Evolutionary conservation across 805 yeast genomes (phyloP), one percentile per base, ranked within the genome.

Genomic region (Kodamaea restingae): DNA sequence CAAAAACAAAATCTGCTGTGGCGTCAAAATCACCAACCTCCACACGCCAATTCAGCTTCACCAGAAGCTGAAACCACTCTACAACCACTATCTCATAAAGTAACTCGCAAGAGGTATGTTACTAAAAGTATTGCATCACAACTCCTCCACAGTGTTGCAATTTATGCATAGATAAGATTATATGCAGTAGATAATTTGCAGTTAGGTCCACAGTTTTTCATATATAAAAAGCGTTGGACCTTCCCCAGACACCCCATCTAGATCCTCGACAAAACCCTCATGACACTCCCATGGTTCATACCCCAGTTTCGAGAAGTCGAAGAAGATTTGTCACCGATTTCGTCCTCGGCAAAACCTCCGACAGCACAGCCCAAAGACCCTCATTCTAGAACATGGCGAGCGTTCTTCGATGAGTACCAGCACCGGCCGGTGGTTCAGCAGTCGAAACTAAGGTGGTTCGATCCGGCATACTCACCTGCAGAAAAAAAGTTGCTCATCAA

Each of bases 331-430:
- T n/a, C n/a, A n/a, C n/a, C n/a, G n/a, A n/a, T n/a, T n/a, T n/a
- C n/a, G n/a, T n/a, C n/a, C n/a, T 25, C 14, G 28, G 14, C 6
- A 12, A 25, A 6, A 25, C 14, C 8, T 40, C 6, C 15, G 15
- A 7, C 12, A 27, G n/a, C 7, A 7, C 15, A 27, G 12, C 15
- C 7, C 7, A 27, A 7, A 27, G 80, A 75, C 49, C 80, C 74
- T 51, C 76, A 78, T 4, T 48, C 69, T 38, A 60, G 78, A 38
- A 63, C 68, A 18, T 74, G 78, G 75, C 71, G 64, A 63, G 63
- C 62, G 24, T 71, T 58, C 42, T 73, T 73, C 31, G 64, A 60
- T 41, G 64, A 60, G 43, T 60, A 52, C 39, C 64, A 60, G 39
- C 58, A 60, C 43, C 40, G 64, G n/a, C n/a, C n/a, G n/a, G n/a